Base-by-base conservation (phyloP, 2,329 filamentous ascomycete species). In the Cladosporium sp. region DNA sequence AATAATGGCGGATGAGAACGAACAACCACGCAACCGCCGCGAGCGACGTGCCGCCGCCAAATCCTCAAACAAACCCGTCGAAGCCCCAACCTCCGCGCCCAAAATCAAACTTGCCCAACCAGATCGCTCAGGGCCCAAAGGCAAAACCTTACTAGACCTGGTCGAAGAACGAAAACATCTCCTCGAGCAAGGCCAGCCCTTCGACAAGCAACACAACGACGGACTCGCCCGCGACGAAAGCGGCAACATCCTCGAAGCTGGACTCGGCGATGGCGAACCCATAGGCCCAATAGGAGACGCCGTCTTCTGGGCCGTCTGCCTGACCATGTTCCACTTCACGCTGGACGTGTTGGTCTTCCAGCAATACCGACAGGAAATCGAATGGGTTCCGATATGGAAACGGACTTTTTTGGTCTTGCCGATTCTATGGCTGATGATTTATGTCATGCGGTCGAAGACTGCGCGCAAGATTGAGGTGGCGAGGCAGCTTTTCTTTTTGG, bases 331-430 rank as follows among this genome's bases (percentile, higher is more conserved):
- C 59, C 90, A 94, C 75, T 88, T 93, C 70, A 92, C 89, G 0
- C 83, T 95, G 61, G 91, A 94, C 74, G 88, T 93, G 43, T 81
- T 95, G 13, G 90, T 93, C 25, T 90, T 92, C 75, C 85, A 89
- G 70, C 91, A 95, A 77, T 95, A 92, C 72, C 86, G 87, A n/a
- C 82, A 88, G 67, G 83, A 87, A 2, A 82, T 93, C 2, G 75
- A 83, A 3, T 92, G 88, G 88, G 65, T 73, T 0, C 77, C 80
- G 26, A 83, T 92, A 2, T 70, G 82, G 14, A 72, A 73, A 58
- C 83, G 89, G 56, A 82, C 87, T 1, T 73, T 78, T 1, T 82
- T 74, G 3, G 76, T 80, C 2, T 66, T 79, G 36, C 82, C 82
- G 0, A 73, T 82, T 13, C 77, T 84, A 66, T 77, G 80, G 51